Evolutionary conservation across 2,329 filamentous ascomycete genomes (phyloP), one percentile per base, ranked within the genome.

Genomic region (Cladophialophora exuberans): DNA sequence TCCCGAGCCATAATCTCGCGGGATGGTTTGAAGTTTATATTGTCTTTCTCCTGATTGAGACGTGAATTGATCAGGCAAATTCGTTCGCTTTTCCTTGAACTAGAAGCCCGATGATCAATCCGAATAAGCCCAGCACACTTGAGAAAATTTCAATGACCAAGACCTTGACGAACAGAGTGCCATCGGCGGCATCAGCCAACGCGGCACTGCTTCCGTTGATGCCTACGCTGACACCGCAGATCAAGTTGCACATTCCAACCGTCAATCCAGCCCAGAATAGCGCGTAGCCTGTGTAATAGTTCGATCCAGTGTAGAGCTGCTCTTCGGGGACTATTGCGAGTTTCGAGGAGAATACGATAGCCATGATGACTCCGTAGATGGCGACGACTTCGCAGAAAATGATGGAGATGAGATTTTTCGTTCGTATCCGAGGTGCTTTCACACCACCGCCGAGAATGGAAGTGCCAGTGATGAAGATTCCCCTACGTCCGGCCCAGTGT

Each of bases 351-450:
- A 97, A 97, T 68, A 99, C 89, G 72, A 99, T 99, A 67, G 92
- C 88, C 91, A 99, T 99, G 77, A 99, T 99, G 76, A 99, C 93
- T 67, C 95, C 95, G 82, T 99, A 99, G 74, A 99, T 99, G 75
- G 94, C 94, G 69, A 99, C 94, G 70, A 99, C 94, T 78, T 99
- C 94, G 80, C 94, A 99, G 79, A 99, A 99, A 77, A 99, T 97
- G 75, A 99, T 99, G 68, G 93, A 97, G 73, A 99, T 97, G 70
- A 99, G 77, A 81, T 99, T 99, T 86, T 99, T 99, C 62, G 94
- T 99, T 73, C 94, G 90, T 76, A 99, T 99, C 67, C 94, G 88
- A 31, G 95, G 95, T 41, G 94, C 93, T 75, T 89, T 93, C 70
- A 99, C 94, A 79, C 94, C 94, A 66, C 90, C 94, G 69, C 95